Conservation (phyloP, 306 rosid species). For the Arachis hypogaea region DNA sequence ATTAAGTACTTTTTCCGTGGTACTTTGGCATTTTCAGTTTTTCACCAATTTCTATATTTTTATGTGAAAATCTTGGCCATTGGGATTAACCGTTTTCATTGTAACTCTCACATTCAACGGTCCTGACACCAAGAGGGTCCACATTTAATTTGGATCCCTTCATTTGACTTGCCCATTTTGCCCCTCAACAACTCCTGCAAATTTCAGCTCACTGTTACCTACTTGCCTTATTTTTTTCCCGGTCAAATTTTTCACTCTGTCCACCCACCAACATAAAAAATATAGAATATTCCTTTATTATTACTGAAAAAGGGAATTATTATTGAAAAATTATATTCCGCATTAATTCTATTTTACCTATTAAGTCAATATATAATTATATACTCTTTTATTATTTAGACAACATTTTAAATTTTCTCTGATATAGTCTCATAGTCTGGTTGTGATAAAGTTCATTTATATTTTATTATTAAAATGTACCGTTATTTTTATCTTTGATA, state of each 20-base stretch:
- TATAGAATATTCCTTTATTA: neutral
- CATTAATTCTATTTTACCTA: too few relatives aligned
- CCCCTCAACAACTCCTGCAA: conserved; percentile 14
- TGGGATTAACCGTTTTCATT: conserved; percentile 29
- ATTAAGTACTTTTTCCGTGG: conserved; percentile 58
- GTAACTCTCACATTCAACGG: conserved; percentile 50
- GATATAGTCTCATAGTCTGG: too few relatives aligned
- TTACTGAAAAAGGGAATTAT: neutral
- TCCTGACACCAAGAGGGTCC: conserved; percentile 42
- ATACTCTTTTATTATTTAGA: neutral
- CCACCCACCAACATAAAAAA: neutral
- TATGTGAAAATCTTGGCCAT: neutral
- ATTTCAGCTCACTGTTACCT: neutral
- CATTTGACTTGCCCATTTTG: neutral
- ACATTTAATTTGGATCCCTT: conserved; percentile 8
- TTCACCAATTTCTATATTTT: conserved; percentile 8
- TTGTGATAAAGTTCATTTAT: too few relatives aligned
- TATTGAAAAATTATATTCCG: too few relatives aligned
- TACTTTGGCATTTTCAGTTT: conserved; percentile 53
- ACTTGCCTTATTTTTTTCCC: too few relatives aligned
- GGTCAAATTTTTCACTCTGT: neutral
- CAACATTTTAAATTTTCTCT: too few relatives aligned
- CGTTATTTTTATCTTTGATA: too few relatives aligned
- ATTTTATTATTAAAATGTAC: too few relatives aligned
- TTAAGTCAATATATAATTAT: too few relatives aligned